These are phyloP conservation scores for Physcia stellaris DNA, from an alignment of 495 filamentous ascomycete species.

Conservation along the genomic window DNA sequence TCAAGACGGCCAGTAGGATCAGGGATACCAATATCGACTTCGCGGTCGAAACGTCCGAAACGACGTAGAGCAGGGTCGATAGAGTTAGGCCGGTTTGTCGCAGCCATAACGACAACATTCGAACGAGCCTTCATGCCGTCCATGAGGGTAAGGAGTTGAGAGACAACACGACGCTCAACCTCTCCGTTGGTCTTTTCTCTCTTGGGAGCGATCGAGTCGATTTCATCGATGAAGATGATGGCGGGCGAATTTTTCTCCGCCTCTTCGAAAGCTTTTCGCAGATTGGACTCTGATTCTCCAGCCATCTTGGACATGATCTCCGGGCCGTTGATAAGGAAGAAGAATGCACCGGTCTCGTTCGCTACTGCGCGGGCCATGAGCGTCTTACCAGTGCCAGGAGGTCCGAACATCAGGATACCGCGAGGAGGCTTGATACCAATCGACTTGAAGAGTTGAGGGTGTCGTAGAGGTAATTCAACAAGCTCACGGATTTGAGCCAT, in stretches of 20 bases:
- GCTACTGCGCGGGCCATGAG: constrained; percentile 97
- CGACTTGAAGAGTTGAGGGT: constrained; percentile 98
- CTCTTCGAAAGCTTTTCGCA: constrained; percentile 96
- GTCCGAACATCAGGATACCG: constrained; percentile 94
- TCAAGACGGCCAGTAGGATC: constrained; percentile 97
- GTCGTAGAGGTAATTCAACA: constrained; percentile 89
- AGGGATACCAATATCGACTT: constrained; percentile 95
- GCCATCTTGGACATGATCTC: constrained; percentile 99
- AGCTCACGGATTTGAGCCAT: constrained; percentile 99
- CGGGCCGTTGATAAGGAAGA: constrained; percentile 97
- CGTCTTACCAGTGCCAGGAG: constrained; percentile 97
- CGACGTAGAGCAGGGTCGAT: constrained; percentile 90
- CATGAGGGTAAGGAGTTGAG: constrained; percentile 95
- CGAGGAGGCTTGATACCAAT: constrained; percentile 99
- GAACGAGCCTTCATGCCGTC: constrained; percentile 99
- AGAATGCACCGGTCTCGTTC: constrained; percentile 97
- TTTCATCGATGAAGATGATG: constrained; percentile 99
- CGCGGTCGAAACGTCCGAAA: constrained; percentile 94
- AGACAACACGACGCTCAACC: constrained; percentile 95
- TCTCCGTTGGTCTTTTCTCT: constrained; percentile 99
- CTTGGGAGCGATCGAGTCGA: constrained; percentile 97
- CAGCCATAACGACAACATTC: constrained; percentile 97
- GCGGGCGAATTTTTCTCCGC: constrained; percentile 98
- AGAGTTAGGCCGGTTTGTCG: constrained; percentile 93
- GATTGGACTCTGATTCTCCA: constrained; percentile 94